Conservation (phyloP, 2,329 filamentous ascomycete genomes). For the Cladosporium sphaerospermum region DNA sequence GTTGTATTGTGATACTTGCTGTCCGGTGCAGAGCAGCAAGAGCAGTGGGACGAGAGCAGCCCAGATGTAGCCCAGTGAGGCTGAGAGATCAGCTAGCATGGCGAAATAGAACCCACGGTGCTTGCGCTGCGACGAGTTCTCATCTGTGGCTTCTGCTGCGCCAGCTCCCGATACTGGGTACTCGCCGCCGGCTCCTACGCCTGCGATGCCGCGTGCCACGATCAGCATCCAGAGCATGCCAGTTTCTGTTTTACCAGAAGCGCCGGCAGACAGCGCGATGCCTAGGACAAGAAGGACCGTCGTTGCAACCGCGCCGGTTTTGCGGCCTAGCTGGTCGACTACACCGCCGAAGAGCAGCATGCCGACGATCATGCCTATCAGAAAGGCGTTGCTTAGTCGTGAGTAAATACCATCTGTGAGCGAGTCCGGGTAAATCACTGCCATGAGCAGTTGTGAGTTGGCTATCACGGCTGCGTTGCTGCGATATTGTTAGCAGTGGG, state of each 20-base stretch:
- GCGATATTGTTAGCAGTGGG: not conserved
- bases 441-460: slow-evolving; percentile 28
- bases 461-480: slow-evolving; percentile 32
- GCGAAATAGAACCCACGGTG: slow-evolving; percentile 20
- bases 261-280: slow-evolving; percentile 28
- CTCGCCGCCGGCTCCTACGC: slow-evolving; percentile 42
- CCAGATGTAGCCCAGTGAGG: slow-evolving; percentile 75
- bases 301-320: slow-evolving; percentile 30
- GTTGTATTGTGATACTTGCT: slow-evolving; percentile 36
- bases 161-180: slow-evolving; percentile 48
- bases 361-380: slow-evolving; percentile 31
- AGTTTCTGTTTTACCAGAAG: slow-evolving; percentile 23
- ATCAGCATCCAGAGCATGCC: slow-evolving; percentile 40
- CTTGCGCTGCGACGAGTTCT: slow-evolving; percentile 28
- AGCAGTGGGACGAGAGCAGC: slow-evolving; percentile 63
- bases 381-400: slow-evolving; percentile 31
- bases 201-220: slow-evolving; percentile 40
- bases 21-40: slow-evolving; percentile 44
- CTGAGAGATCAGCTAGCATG: slow-evolving; percentile 33
- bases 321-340: slow-evolving; percentile 30
- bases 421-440: slow-evolving; percentile 29
- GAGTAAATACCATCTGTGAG: slow-evolving; percentile 25
- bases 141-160: slow-evolving; percentile 50
- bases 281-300: slow-evolving; percentile 30
- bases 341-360: slow-evolving; percentile 31